phyloP scores from a whole-genome alignment of 1,284 basidiomycete species.

The Coniferiporia sulphurascens region DNA sequence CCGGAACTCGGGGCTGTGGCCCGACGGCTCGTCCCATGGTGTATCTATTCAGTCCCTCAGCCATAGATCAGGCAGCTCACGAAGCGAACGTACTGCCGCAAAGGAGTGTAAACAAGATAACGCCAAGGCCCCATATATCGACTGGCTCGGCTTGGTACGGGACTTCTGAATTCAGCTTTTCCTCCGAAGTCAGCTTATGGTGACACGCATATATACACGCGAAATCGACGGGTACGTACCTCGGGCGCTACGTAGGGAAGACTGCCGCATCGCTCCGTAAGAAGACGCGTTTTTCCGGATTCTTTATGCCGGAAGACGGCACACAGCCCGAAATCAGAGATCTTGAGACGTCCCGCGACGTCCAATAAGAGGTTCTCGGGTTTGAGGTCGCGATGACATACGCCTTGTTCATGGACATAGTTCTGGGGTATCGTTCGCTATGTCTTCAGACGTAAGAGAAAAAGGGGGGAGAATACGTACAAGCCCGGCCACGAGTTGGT shows the following conservation, averaged over 20 bases:
- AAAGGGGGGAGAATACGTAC: constrained; percentile 32
- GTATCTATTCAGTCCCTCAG: constrained; percentile 58
- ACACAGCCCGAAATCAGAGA: constrained; percentile 94
- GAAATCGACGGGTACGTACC: constrained; percentile 37
- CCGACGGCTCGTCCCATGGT: constrained; percentile 95
- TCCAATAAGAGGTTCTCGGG: constrained; percentile 92
- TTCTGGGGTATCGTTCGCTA: constrained; percentile 38
- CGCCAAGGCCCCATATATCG: constrained; percentile 94
- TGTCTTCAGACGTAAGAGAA: constrained; percentile 5
- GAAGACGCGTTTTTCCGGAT: constrained; percentile 59
- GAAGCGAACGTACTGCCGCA: constrained; percentile 72
- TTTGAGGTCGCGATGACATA: constrained; percentile 95
- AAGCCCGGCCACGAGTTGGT: constrained; percentile 80
- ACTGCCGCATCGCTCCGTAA: constrained; percentile 88
- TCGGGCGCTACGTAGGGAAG: constrained; percentile 95
- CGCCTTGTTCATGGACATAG: constrained; percentile 86
- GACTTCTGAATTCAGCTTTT: constrained; percentile 43
- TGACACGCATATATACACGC: not conserved
- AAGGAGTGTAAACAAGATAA: constrained; percentile 92
- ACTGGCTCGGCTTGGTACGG: constrained; percentile 89
- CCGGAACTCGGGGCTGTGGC: constrained; percentile 71
- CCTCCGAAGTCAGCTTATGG: not conserved
- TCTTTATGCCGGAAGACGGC: constrained; percentile 91
- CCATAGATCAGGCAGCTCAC: not conserved
- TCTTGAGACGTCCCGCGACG: constrained; percentile 76